Evolutionary conservation across 2,329 filamentous ascomycete species (phyloP).

Genomic region (Colletotrichum sojae): DNA sequence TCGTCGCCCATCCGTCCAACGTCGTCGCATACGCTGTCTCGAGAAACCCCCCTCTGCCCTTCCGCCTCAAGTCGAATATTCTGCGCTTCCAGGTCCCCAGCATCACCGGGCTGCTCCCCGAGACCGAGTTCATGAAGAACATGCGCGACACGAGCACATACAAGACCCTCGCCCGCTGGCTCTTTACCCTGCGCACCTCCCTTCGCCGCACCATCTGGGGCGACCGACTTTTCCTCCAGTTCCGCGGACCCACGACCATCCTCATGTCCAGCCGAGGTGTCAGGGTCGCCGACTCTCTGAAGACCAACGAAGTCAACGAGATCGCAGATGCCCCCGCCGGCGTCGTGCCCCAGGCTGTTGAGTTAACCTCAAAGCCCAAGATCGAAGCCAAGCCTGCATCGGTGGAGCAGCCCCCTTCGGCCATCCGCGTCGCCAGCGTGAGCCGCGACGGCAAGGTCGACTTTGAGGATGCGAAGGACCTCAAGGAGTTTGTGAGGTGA

Average conservation of each 20-base stretch:
- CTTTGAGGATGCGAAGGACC: conserved; percentile 72
- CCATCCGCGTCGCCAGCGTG: conserved; percentile 70
- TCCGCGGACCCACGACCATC: conserved; percentile 88
- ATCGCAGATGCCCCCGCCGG: conserved; percentile 88
- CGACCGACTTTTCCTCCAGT: conserved; percentile 91
- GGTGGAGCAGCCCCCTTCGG: conserved; percentile 55
- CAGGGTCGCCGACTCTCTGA: conserved; percentile 83
- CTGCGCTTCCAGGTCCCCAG: conserved; percentile 85
- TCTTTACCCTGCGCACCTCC: conserved; percentile 82
- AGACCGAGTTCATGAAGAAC: conserved; percentile 79
- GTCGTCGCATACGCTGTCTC: conserved; percentile 91
- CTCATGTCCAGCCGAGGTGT: conserved; percentile 90
- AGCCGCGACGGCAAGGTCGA: conserved; percentile 75
- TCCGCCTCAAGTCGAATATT: conserved; percentile 85
- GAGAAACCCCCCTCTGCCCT: conserved; percentile 81
- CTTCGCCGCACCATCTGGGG: conserved; percentile 90
- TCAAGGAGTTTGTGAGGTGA: conserved; percentile 68
- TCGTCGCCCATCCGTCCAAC: conserved; percentile 91
- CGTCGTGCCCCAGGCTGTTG: conserved; percentile 72
- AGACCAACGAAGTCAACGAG: conserved; percentile 86
- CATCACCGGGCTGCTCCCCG: conserved; percentile 74
- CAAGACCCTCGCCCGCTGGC: conserved; percentile 74
- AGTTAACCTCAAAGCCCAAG: conserved; percentile 58
- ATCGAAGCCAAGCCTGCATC: conserved; percentile 47
- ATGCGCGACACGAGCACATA: conserved; percentile 82